A percentile compares a stretch with the other conserved stretches of the same genome.
Evolutionary conservation across 192 early-diverging fungal species (phyloP).

Genomic region (Spizellomyces punctatus): DNA sequence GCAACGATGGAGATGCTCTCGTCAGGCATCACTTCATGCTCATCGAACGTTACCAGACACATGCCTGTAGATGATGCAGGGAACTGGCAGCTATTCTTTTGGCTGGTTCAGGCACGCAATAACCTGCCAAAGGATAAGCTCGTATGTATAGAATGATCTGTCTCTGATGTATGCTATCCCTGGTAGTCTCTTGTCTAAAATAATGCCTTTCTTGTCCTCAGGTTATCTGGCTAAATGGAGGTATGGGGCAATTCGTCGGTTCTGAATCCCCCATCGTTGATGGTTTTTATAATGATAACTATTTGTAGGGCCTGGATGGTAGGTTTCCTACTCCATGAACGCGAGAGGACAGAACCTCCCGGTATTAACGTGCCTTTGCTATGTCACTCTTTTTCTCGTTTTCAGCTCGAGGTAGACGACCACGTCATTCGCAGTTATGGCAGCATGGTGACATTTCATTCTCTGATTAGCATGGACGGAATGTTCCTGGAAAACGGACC

Average conservation of each 20-base stretch:
- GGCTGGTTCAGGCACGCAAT: conserved; percentile 37
- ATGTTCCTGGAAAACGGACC: conserved; percentile 71
- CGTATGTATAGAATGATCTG: background rate
- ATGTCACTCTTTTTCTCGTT: too few relatives aligned
- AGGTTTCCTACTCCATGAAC: too few relatives aligned
- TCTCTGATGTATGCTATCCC: too few relatives aligned
- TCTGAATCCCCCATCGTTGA: conserved; percentile 34
- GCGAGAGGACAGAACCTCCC: too few relatives aligned
- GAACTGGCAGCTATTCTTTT: conserved; percentile 45
- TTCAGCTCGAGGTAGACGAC: too few relatives aligned
- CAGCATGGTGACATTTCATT: too few relatives aligned
- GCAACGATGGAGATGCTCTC: background rate
- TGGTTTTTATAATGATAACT: conserved; percentile 24
- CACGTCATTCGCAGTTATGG: too few relatives aligned
- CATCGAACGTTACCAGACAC: conserved; percentile 4
- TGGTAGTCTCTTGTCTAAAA: too few relatives aligned
- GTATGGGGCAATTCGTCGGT: conserved; percentile 16
- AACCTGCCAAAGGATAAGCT: conserved; percentile 29
- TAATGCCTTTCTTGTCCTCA: conserved; percentile 2
- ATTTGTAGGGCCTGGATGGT: conserved; percentile 14
- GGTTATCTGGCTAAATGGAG: conserved; percentile 70
- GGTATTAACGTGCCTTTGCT: too few relatives aligned
- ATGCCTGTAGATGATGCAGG: conserved; percentile 5
- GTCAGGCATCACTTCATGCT: background rate
- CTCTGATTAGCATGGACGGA: conserved; percentile 57